A percentile compares a stretch with the other conserved stretches of the same genome.
phyloP scores from a whole-genome alignment of 2,329 filamentous ascomycete species.

The Verticillium albo-atrum region DNA sequence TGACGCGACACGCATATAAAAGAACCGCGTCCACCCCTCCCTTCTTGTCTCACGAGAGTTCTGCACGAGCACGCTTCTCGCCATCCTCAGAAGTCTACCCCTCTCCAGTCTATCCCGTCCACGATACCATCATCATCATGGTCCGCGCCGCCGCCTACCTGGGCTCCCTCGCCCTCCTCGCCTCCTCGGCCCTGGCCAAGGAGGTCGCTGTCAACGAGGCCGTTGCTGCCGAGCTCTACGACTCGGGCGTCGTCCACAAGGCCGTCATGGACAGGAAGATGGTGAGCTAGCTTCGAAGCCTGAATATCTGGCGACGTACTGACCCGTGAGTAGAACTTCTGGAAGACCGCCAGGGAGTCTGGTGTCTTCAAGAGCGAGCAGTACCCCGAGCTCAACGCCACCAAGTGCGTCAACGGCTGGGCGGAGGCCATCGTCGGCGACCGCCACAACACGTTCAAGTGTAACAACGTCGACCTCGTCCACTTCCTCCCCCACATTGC shows the following conservation, averaged over 20 bases:
- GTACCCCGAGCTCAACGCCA: slow-evolving; percentile 32
- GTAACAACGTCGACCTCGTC: slow-evolving; percentile 48
- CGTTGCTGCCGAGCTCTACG: slow-evolving; percentile 11
- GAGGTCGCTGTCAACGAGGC: slow-evolving; percentile 10
- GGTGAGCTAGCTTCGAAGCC: not conserved
- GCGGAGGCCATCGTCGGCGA: slow-evolving; percentile 40
- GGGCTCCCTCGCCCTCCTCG: slow-evolving; percentile 12
- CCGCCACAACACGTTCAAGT: slow-evolving; percentile 41
- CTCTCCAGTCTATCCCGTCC: not conserved
- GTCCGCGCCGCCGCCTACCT: slow-evolving; percentile 10
- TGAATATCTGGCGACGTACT: not conserved
- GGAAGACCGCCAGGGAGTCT: not conserved
- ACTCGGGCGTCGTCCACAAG: slow-evolving; percentile 11
- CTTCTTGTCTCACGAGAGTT: not conserved
- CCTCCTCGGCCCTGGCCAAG: slow-evolving; percentile 12
- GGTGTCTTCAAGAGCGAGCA: slow-evolving; percentile 23
- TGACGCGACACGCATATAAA: not conserved
- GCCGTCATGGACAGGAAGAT: slow-evolving; percentile 12
- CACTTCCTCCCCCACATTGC: slow-evolving; percentile 50
- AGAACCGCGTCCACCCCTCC: not conserved
- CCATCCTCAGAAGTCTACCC: not conserved
- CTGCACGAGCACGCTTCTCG: not conserved
- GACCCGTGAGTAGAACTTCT: not conserved
- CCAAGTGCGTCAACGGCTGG: slow-evolving; percentile 35
- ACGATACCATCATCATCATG: slow-evolving; percentile 5